A percentile compares a stretch with the other conserved stretches of the same genome.
Evolutionary conservation across 2,329 filamentous ascomycete species (phyloP).

Genomic region (Malbranchea cinnamomea): DNA sequence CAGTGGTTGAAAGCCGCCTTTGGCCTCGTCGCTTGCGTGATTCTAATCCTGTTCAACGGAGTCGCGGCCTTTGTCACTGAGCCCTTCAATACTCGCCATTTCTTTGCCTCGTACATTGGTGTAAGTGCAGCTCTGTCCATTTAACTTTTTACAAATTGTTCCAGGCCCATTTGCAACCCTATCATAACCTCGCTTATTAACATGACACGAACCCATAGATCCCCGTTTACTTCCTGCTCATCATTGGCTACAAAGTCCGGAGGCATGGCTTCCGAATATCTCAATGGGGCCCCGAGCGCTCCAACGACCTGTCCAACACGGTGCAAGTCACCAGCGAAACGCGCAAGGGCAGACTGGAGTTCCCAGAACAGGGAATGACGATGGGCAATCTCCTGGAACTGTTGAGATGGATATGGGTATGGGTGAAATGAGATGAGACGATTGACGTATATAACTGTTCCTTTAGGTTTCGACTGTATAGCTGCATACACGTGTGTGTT

Average conservation of each 20-base stretch:
- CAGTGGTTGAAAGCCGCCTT: slow-evolving; percentile 16
- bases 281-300: slow-evolving; percentile 23
- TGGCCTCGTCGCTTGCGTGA: slow-evolving; percentile 12
- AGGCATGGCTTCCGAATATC: slow-evolving; percentile 21
- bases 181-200: neutral
- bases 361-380: slow-evolving; percentile 21
- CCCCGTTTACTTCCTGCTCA: slow-evolving; percentile 23
- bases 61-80: slow-evolving; percentile 8
- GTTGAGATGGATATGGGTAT: slow-evolving; percentile 24
- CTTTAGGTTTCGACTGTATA: too few species aligned
- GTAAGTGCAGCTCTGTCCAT: slow-evolving; percentile 15
- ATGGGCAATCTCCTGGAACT: slow-evolving; percentile 18
- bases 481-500: too few species aligned
- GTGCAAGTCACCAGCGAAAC: slow-evolving; percentile 20
- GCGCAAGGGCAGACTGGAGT: slow-evolving; percentile 23
- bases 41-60: slow-evolving; percentile 14
- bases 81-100: slow-evolving; percentile 23
- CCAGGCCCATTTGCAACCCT: neutral
- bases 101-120: slow-evolving; percentile 27
- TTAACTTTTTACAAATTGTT: too few species aligned
- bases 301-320: slow-evolving; percentile 22
- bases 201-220: slow-evolving; percentile 12
- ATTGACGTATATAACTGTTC: neutral
- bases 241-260: slow-evolving; percentile 25
- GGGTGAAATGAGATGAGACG: slow-evolving; percentile 19